Percentiles rank a stretch among this genome's conserved stretches.
Conservation (phyloP, 192 early-diverging fungal genomes). For the Coemansia aciculifera region DNA sequence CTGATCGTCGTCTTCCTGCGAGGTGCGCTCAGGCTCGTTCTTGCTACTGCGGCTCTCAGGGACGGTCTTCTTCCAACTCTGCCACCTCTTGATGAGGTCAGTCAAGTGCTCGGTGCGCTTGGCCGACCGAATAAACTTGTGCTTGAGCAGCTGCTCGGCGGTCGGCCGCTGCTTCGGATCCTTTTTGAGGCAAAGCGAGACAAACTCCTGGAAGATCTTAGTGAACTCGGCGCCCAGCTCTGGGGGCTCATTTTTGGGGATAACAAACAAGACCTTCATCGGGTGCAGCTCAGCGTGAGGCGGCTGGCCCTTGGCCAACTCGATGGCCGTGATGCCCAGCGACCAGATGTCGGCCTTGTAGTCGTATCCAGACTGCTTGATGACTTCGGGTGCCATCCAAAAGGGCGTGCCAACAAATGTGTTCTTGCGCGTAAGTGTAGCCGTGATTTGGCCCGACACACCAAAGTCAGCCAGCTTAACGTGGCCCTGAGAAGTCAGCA, state of each 20-base stretch:
- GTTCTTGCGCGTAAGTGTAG: constrained; percentile 90
- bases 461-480: constrained; percentile 99
- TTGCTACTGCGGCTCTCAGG: constrained; percentile 46
- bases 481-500: constrained; percentile 69
- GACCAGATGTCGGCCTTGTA: constrained; percentile 98
- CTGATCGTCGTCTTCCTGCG: constrained; percentile 32
- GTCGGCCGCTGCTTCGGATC: constrained; percentile 83
- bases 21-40: constrained; percentile 19
- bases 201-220: constrained; percentile 87
- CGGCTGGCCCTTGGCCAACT: constrained; percentile 90
- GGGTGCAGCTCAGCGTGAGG: constrained; percentile 93
- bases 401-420: constrained; percentile 98
- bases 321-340: constrained; percentile 94
- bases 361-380: constrained; percentile 92
- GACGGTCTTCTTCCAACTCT: constrained; percentile 68
- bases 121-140: constrained; percentile 81
- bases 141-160: constrained; percentile 84
- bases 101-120: constrained; percentile 84
- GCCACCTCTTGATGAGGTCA: constrained; percentile 81
- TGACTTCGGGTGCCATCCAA: constrained; percentile 96
- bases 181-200: constrained; percentile 81
- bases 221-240: constrained; percentile 74
- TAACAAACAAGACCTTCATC: constrained; percentile 92
- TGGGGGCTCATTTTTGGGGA: constrained; percentile 89
- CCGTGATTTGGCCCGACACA: constrained; percentile 91